Evolutionary conservation across 768 basidiomycete genomes (phyloP).

Genomic region (Rhodotorula taiwanensis): DNA sequence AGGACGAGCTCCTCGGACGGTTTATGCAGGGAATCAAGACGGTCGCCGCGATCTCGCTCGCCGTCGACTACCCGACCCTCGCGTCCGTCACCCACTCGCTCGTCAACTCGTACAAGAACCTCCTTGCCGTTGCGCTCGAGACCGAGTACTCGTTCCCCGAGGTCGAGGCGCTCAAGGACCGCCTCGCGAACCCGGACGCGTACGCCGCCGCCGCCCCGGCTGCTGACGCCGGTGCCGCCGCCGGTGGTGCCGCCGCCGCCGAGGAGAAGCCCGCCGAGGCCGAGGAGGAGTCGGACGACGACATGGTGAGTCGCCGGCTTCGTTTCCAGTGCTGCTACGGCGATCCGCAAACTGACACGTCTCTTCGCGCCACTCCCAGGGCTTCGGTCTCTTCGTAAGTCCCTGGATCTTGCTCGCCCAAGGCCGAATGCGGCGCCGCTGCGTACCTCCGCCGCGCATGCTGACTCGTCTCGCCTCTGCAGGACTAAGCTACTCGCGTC

Average conservation of each 20-base stretch:
- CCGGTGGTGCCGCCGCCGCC: slow-evolving; percentile 54
- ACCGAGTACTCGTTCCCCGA: slow-evolving; percentile 95
- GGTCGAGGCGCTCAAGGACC: slow-evolving; percentile 92
- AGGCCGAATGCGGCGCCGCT: too few species aligned
- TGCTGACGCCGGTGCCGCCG: slow-evolving; percentile 54
- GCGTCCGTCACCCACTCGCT: slow-evolving; percentile 90
- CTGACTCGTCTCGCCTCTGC: too few species aligned
- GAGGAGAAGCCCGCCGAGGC: slow-evolving; percentile 55
- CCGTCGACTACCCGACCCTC: slow-evolving; percentile 90
- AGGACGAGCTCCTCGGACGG: slow-evolving; percentile 79
- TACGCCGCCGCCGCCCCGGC: slow-evolving; percentile 69
- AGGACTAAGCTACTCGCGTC: too few species aligned
- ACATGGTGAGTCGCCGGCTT: too few species aligned
- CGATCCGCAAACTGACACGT: not conserved
- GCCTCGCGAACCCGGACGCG: slow-evolving; percentile 96
- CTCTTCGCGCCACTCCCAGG: slow-evolving; percentile 43
- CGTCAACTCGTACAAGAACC: slow-evolving; percentile 99
- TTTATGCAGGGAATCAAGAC: slow-evolving; percentile 92
- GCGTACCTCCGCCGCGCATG: too few species aligned
- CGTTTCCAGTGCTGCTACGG: too few species aligned
- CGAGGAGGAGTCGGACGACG: slow-evolving; percentile 10
- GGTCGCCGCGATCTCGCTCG: slow-evolving; percentile 90
- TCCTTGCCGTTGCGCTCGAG: slow-evolving; percentile 54
- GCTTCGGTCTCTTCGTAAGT: slow-evolving; percentile 2
- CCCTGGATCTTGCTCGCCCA: too few species aligned